Evolutionary conservation across 768 basidiomycete species (phyloP), one percentile per base, ranked within the genome.

Genomic region (Lactifluus echinatus): DNA sequence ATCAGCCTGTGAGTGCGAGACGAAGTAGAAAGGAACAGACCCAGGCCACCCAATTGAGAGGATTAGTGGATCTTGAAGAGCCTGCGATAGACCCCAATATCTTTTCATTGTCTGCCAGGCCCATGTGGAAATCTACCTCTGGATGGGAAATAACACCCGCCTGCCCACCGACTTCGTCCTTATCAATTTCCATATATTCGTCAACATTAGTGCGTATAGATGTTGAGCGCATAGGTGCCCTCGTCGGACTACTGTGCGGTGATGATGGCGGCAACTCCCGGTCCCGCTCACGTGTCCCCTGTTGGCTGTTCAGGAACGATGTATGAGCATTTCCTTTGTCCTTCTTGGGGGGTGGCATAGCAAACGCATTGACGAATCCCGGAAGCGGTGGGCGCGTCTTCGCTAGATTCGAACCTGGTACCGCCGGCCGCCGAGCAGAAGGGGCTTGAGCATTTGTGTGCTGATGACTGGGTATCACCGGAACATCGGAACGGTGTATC

Each of bases 321-420:
- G 37, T 15, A 17, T 29, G 33, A 29, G 19, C 49, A 26, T 50
- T 53, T 24, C 49, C 62, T 42, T 58, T 58, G 19, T 17, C 28
- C 40, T 55, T 47, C n/a, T 50, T 50, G 26, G 31, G 42, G 4
- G 40, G 34, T 8, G 56, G 31, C 2, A 50, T 8, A 17, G 23
- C 44, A 34, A 63, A 63, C 2, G 49, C 44, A n/a, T 63, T 63
- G 12, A 62, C 56, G 36, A 63, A 63, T 7, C 63, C 63, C 6
- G 60, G 56, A n/a, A 40, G 56, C 3, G 17, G 29, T 17, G 42
- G 45, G 11, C 15, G 40, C 37, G 26, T n/a, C 53, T 57, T 61
- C 14, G 53, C 15, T n/a, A 26, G 17, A 19, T 39, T 44, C 23
- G 40, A 15, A 21, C 33, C 19, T 31, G 17, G 21, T 10, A 28